Percentiles rank a stretch among this genome's conserved stretches.
Evolutionary conservation across 306 rosid genomes (phyloP).

Genomic region (Vigna radiata): DNA sequence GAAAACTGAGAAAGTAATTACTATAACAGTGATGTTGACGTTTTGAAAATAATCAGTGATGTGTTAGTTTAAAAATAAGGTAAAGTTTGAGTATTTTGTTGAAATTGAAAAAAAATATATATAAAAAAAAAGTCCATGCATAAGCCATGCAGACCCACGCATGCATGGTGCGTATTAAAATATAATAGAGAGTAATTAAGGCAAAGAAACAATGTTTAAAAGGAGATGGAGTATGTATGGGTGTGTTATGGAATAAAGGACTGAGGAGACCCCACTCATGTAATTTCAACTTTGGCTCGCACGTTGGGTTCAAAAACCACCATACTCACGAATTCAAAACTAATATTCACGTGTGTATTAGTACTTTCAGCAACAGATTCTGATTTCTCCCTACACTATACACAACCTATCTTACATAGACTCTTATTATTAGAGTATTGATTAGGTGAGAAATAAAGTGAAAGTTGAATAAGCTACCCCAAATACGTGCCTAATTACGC

Average conservation of each 20-base stretch:
- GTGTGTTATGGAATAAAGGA: constrained; percentile 7
- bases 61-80: background rate
- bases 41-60: background rate
- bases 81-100: background rate
- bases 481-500: background rate
- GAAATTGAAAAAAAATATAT: background rate
- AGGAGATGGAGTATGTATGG: constrained; percentile 11
- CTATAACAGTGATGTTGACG: background rate
- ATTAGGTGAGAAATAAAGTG: constrained; percentile 7
- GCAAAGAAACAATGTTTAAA: background rate
- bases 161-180: background rate
- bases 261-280: constrained; percentile 37
- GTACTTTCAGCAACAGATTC: background rate
- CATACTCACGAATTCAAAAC: constrained; percentile 8
- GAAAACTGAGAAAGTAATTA: background rate
- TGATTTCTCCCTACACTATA: background rate
- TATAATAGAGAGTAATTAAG: background rate
- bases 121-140: background rate
- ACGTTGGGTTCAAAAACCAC: constrained; percentile 30
- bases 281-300: constrained; percentile 23
- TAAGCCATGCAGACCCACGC: constrained; percentile 12
- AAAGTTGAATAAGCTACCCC: constrained; percentile 3
- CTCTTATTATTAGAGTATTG: background rate
- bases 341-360: constrained; percentile 35
- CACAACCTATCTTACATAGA: constrained; percentile 1